Evolutionary conservation across 305 asterid genomes (phyloP).

Genomic region (Fraxinus floribunda): DNA sequence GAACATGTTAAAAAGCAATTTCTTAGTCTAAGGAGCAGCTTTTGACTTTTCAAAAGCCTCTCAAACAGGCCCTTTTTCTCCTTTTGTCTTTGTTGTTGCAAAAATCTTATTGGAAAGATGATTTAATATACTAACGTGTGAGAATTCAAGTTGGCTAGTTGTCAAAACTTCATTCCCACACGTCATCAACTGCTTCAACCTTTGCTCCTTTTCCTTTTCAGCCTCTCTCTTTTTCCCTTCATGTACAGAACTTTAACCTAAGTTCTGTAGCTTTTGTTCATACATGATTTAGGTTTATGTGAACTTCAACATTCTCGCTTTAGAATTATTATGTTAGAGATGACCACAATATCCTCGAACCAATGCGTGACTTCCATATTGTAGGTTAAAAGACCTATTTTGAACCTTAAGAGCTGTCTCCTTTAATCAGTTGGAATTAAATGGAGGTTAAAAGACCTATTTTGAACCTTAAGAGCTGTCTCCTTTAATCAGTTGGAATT

Average conservation of each 20-base stretch:
- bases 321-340: not conserved
- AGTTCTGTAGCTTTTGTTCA: not conserved
- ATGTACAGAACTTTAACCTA: not conserved
- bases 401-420: not conserved
- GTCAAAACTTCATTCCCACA: not conserved
- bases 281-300: not conserved
- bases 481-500: not conserved
- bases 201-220: not conserved
- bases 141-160: not conserved
- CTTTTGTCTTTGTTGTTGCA: too few species aligned
- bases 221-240: not conserved
- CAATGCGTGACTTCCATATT: not conserved
- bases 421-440: not conserved
- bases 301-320: not conserved
- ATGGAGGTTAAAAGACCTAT: not conserved
- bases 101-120: too few species aligned
- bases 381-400: not conserved
- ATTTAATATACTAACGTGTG: too few species aligned
- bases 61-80: too few species aligned
- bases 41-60: too few species aligned
- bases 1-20: not conserved
- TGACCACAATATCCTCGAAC: not conserved
- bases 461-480: not conserved
- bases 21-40: not conserved
- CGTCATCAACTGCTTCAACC: not conserved